These are phyloP conservation scores for Hippophae gyantsensis DNA, from an alignment of 306 rosid genomes.

Conservation along the genomic window DNA sequence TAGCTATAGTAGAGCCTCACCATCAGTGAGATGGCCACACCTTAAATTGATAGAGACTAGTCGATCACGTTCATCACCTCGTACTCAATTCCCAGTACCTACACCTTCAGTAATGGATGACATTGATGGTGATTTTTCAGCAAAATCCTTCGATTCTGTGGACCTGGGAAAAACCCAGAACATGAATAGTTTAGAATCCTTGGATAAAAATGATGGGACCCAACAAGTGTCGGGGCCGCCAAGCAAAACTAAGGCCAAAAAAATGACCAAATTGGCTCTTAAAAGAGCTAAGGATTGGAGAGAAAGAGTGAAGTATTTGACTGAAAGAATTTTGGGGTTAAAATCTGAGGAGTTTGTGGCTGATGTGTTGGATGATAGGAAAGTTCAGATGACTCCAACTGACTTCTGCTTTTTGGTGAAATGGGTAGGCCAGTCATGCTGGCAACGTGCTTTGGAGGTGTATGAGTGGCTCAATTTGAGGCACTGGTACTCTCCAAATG, in stretches of 20 bases:
- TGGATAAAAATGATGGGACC: slow-evolving; percentile 31
- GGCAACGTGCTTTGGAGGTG: slow-evolving; percentile 89
- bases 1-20: slow-evolving; percentile 77
- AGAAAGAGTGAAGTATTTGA: slow-evolving; percentile 65
- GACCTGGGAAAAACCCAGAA: slow-evolving; percentile 19
- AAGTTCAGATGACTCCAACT: slow-evolving; percentile 74
- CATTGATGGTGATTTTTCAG: slow-evolving; percentile 17
- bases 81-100: slow-evolving; percentile 26
- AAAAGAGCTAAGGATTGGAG: slow-evolving; percentile 81
- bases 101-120: slow-evolving; percentile 18
- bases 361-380: slow-evolving; percentile 63
- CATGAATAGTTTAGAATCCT: slow-evolving; percentile 9
- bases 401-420: slow-evolving; percentile 89
- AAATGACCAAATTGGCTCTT: slow-evolving; percentile 71
- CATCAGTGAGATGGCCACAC: slow-evolving; percentile 77
- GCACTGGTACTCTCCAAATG: slow-evolving; percentile 83
- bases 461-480: slow-evolving; percentile 81
- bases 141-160: slow-evolving; percentile 21
- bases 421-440: slow-evolving; percentile 61
- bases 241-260: slow-evolving; percentile 50
- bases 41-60: slow-evolving; percentile 43
- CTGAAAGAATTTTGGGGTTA: slow-evolving; percentile 60
- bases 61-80: slow-evolving; percentile 23
- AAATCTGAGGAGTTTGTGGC: slow-evolving; percentile 70
- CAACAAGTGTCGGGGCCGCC: slow-evolving; percentile 41